These are phyloP conservation scores for Vitis labrusca DNA, from an alignment of 164 flowering plant genomes.

Conservation along the genomic window DNA sequence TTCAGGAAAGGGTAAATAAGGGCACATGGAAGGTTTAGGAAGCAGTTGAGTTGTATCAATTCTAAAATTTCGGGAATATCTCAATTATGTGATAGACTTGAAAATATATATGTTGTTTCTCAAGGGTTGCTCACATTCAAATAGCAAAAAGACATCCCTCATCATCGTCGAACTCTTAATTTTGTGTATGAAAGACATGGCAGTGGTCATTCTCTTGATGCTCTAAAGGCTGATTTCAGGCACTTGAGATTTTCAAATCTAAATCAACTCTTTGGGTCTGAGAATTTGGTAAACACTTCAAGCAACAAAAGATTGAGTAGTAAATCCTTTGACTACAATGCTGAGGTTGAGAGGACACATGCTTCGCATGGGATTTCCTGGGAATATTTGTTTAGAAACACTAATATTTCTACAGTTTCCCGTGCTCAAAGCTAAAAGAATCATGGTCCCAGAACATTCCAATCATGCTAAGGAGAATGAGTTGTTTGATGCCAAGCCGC, in stretches of 20 bases:
- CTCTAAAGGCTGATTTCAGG: constrained; percentile 45
- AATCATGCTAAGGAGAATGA: constrained; percentile 43
- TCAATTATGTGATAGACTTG: too few species aligned
- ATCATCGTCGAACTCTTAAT: too few species aligned
- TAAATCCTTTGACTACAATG: constrained; percentile 24
- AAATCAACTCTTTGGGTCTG: constrained; percentile 35
- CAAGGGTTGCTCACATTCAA: too few species aligned
- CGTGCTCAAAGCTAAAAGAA: constrained; percentile 44
- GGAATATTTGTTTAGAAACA: constrained; percentile 32
- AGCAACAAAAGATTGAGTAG: constrained; percentile 30
- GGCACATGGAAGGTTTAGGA: too few species aligned
- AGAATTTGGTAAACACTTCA: constrained; percentile 25
- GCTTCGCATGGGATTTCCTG: constrained; percentile 17
- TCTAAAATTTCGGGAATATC: too few species aligned
- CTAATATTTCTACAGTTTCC: constrained; percentile 37
- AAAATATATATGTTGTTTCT: too few species aligned
- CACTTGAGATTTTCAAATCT: constrained; percentile 29
- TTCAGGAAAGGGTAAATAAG: too few species aligned
- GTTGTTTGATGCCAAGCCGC: constrained; percentile 15
- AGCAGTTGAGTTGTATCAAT: too few species aligned
- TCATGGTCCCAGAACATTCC: constrained; percentile 28
- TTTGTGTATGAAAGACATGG: constrained; percentile 66
- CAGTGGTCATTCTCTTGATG: constrained; percentile 90
- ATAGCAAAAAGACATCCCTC: too few species aligned
- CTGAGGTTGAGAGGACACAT: constrained; percentile 30